Percentiles rank a stretch among this genome's conserved stretches.
phyloP scores from a whole-genome alignment of 352 stramenopile genomes.

The Phytophthora citricola region DNA sequence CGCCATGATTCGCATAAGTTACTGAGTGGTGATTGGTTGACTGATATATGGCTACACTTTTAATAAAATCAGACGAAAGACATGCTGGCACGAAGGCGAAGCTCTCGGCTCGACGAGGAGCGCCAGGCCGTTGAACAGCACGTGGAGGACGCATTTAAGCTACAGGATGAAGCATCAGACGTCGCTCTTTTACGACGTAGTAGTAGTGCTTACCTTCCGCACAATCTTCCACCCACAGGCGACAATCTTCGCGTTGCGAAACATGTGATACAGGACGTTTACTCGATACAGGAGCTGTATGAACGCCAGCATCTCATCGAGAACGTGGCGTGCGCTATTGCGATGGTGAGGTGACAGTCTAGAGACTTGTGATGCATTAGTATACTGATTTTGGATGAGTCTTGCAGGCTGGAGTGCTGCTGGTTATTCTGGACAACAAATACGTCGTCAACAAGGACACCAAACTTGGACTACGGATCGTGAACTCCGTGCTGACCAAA shows the following conservation, averaged over 20 bases:
- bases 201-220: conserved; percentile 59
- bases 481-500: conserved; percentile 53
- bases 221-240: conserved; percentile 11
- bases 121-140: conserved; percentile 58
- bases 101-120: conserved; percentile 53
- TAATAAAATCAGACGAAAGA: conserved; percentile 22
- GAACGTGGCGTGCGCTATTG: conserved; percentile 60
- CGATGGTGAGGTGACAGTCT: conserved; percentile 35
- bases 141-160: conserved; percentile 45
- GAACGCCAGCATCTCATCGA: conserved; percentile 68
- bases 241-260: conserved; percentile 58
- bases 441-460: conserved; percentile 40
- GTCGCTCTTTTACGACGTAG: conserved; percentile 16
- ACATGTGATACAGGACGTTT: conserved; percentile 71
- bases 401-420: conserved; percentile 49
- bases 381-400: conserved; percentile 6
- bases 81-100: conserved; percentile 41
- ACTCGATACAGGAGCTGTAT: conserved; percentile 65
- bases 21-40: conserved; percentile 20
- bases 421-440: conserved; percentile 80
- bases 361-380: not conserved
- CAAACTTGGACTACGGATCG: conserved; percentile 50
- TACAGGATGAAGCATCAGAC: conserved; percentile 13
- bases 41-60: conserved; percentile 7
- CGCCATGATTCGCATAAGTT: conserved; percentile 5